A percentile compares a stretch with the other conserved stretches of the same genome.
phyloP scores from a whole-genome alignment of 1,284 basidiomycete species.

The Clitocybe nebularis region DNA sequence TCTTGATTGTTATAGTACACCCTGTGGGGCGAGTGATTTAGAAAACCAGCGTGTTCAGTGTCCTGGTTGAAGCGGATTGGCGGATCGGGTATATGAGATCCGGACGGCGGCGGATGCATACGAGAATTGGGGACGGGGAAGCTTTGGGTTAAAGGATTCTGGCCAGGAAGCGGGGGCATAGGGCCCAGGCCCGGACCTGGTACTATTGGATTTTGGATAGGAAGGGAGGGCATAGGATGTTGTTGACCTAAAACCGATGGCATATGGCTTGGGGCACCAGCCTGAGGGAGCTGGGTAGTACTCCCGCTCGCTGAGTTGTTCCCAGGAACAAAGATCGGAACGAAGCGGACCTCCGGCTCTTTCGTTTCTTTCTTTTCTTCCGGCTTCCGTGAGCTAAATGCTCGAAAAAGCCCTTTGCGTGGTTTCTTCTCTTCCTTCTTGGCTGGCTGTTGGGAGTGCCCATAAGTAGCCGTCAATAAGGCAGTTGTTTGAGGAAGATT shows the following conservation, averaged over 20 bases:
- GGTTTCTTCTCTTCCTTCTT: slow-evolving; percentile 22
- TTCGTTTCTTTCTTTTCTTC: slow-evolving; percentile 16
- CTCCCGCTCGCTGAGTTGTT: neutral
- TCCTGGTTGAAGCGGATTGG: slow-evolving; percentile 30
- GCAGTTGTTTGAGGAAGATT: slow-evolving; percentile 42
- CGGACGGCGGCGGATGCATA: neutral
- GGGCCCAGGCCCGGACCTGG: too few relatives aligned
- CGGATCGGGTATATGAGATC: slow-evolving; percentile 1
- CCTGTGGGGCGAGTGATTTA: slow-evolving; percentile 55
- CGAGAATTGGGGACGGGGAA: slow-evolving; percentile 1
- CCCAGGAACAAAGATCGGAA: slow-evolving; percentile 5
- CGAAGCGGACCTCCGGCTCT: slow-evolving; percentile 11
- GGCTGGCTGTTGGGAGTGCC: slow-evolving; percentile 3
- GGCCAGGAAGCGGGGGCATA: neutral
- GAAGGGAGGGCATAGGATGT: too few relatives aligned
- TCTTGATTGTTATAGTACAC: slow-evolving; percentile 46
- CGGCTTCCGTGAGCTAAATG: slow-evolving; percentile 20
- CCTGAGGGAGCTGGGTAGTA: neutral
- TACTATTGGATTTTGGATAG: too few relatives aligned
- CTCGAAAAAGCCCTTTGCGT: slow-evolving; percentile 27
- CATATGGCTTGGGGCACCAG: neutral
- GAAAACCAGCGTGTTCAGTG: slow-evolving; percentile 37
- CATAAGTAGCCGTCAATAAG: slow-evolving; percentile 19
- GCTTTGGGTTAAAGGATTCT: neutral
- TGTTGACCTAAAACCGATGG: too few relatives aligned